phyloP scores from a whole-genome alignment of 768 basidiomycete genomes.

The Cubamyces sp. region DNA sequence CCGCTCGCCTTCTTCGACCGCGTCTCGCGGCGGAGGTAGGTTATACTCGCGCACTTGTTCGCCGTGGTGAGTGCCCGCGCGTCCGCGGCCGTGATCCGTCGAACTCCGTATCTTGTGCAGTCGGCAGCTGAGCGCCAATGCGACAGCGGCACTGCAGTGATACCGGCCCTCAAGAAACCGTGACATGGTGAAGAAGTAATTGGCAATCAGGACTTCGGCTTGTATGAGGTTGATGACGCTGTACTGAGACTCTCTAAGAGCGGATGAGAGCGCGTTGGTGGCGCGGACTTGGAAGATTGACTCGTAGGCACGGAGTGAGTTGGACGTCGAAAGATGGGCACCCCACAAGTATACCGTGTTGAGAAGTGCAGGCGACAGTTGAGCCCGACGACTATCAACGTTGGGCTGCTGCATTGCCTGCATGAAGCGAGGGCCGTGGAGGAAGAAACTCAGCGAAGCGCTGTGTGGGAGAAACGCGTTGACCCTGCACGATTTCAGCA shows the following conservation, averaged over 20 bases:
- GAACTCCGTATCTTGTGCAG: conserved; percentile 35
- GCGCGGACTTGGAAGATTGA: conserved; percentile 50
- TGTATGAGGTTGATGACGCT: conserved; percentile 39
- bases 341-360: conserved; percentile 43
- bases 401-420: conserved; percentile 26
- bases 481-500: conserved; percentile 25
- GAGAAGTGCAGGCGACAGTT: conserved; percentile 44
- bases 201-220: conserved; percentile 59
- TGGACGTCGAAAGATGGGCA: conserved; percentile 29
- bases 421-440: conserved; percentile 52
- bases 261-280: conserved; percentile 44
- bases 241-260: conserved; percentile 33
- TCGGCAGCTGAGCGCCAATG: conserved; percentile 31
- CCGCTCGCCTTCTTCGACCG: conserved; percentile 64
- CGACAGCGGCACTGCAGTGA: conserved; percentile 48
- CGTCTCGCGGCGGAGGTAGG: conserved; percentile 39
- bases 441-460: conserved; percentile 66
- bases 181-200: conserved; percentile 65
- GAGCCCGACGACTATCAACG: conserved; percentile 29
- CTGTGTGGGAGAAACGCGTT: conserved; percentile 54
- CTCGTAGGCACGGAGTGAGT: conserved; percentile 29
- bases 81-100: conserved; percentile 8
- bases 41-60: conserved; percentile 26
- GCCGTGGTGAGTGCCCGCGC: conserved; percentile 2
- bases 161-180: conserved; percentile 63